Base-by-base conservation (phyloP, 148 eudicot genomes). In the Polygonum aviculare region DNA sequence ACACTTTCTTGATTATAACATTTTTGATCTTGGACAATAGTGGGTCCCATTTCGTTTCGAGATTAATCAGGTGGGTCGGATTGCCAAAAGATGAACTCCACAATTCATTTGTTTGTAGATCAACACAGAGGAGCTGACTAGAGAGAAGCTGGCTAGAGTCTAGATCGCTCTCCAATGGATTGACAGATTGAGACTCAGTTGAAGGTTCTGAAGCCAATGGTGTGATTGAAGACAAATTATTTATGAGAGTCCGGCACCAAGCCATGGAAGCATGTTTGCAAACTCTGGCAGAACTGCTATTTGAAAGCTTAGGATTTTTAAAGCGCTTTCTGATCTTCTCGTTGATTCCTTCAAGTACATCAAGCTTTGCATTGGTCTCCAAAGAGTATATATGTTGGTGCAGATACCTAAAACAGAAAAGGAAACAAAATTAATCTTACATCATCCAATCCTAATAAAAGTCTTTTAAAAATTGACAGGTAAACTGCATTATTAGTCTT, bases 321-420 rank as follows among this genome's bases (percentile, higher is more conserved):
- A 88, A 83, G 47, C 99, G 96, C 85, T 90, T 95, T 9, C 97
- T 80, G 67, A 93, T 89, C 80, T 93, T 95, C 88, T 95, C 99
- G 74, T 90, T 95, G 79, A 89, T 87, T 47, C 83, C 99, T 86
- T 95, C 99, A 78, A 95, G 94, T 55, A 80, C 79, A 74, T 95
- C 99, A 73, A 90, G 86, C 80, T 86, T 89, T 79, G 82, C 80
- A 76, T 82, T 82, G 72, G 78, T 87, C 91, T 95, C 99, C 77
- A 95, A 80, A n/a, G 85, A 85, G 79, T 90, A 91, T 59, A 95
- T 76, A 80, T 95, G 88, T 79, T 89, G 92, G 79, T 86, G 90
- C 76, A 95, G 90, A 84, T 90, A 88, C 65, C 99, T 95, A 88
- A 18, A 22, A 48, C 54, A n/a, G 4, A 72, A 48, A 72, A 41